Base-by-base conservation (phyloP, 1,139 yeast species). In the Saccharomyces pastorianus region DNA sequence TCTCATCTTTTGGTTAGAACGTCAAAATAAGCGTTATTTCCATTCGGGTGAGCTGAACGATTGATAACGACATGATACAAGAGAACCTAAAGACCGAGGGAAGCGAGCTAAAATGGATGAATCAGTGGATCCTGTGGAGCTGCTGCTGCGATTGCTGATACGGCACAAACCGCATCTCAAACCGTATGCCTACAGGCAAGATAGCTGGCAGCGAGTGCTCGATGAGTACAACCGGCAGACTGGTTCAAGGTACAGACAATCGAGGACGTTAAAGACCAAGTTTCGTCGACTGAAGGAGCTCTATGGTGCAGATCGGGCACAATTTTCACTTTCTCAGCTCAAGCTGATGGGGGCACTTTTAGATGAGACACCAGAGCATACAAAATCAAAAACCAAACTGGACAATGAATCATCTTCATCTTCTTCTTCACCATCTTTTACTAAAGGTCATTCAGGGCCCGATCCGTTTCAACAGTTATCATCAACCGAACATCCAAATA, bases 81-180 rank as follows among this genome's bases (percentile, higher is more conserved):
- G 23, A 48, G 8, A 49, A 32, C 38, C 31, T 26, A 32, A 32
- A 34, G 52, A 28, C 47, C n/a, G 48, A 48, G 50, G 11, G 50
- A 41, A 32, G 44, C 31, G 26, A 20, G n/a, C 28, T 26, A 29
- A 7, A 23, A n/a, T 34, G 23, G 48, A 49, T 44, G 51, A 49
- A 42, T 27, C 25, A 46, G 27, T 25, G 44, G 41, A 49, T 27
- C n/a, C 54, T 48, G 44, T 50, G 53, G 51, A 51, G 51, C 29
- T 59, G 42, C 55, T 62, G 49, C 50, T 64, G 47, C 52, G 52
- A 44, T 55, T 64, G 53, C 56, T 63, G 59, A 63, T 58, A 41
- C 55, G 55, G 48, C 57, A 59, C 48, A 63, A 64, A 48, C 71
- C 70, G 4, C 68, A 66, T 50, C 50, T 65, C 50, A 62, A 64